A percentile compares a stretch with the other conserved stretches of the same genome.
phyloP scores from a whole-genome alignment of 768 basidiomycete genomes.

The Lentinula sp. region DNA sequence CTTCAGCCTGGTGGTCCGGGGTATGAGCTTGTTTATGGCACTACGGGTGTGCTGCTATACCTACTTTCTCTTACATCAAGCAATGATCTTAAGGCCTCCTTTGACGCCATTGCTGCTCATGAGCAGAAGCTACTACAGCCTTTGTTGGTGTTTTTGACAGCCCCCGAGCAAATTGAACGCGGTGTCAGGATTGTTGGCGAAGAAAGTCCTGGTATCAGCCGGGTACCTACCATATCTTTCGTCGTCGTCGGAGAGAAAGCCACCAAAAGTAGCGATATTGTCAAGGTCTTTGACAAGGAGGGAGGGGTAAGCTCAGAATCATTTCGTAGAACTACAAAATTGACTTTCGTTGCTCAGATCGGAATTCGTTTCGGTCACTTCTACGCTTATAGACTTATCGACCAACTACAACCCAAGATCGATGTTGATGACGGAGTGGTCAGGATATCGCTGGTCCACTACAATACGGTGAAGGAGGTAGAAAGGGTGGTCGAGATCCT shows the following conservation, averaged over 20 bases:
- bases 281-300: slow-evolving; percentile 56
- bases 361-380: slow-evolving; percentile 78
- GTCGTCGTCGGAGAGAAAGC: slow-evolving; percentile 52
- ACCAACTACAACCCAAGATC: slow-evolving; percentile 46
- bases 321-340: background rate
- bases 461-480: slow-evolving; percentile 73
- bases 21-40: slow-evolving; percentile 21
- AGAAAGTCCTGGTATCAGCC: slow-evolving; percentile 30
- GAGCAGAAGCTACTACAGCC: background rate
- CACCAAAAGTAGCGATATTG: slow-evolving; percentile 58
- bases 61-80: slow-evolving; percentile 52
- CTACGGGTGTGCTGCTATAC: slow-evolving; percentile 45
- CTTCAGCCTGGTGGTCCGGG: slow-evolving; percentile 71
- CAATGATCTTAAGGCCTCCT: slow-evolving; percentile 33
- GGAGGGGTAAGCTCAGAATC: slow-evolving; percentile 43
- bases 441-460: slow-evolving; percentile 73
- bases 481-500: slow-evolving; percentile 50
- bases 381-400: slow-evolving; percentile 64
- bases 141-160: background rate
- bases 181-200: slow-evolving; percentile 69
- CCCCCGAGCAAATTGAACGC: background rate
- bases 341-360: slow-evolving; percentile 36
- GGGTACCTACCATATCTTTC: slow-evolving; percentile 70
- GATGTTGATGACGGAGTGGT: slow-evolving; percentile 63
- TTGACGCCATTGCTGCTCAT: slow-evolving; percentile 2